These are phyloP conservation scores for Striga asiatica DNA, from an alignment of 257 asterid species.

Conservation along the genomic window DNA sequence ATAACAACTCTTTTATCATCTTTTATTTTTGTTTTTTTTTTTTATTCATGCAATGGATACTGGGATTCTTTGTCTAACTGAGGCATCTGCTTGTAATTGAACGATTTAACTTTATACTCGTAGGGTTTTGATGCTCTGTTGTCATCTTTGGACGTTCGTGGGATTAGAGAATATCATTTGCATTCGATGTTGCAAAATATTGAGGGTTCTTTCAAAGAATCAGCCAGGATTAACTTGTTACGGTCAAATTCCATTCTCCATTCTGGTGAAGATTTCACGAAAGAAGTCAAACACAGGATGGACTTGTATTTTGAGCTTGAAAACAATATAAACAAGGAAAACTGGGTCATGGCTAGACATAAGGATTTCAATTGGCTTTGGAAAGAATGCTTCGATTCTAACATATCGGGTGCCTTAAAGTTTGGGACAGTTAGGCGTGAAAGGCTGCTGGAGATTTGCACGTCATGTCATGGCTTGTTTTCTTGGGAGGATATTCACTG, in stretches of 20 bases:
- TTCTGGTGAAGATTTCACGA: constrained; percentile 15
- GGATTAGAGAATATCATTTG: constrained; percentile 74
- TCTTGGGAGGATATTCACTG: constrained; percentile 44
- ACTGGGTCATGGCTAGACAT: constrained; percentile 28
- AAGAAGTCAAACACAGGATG: constrained; percentile 16
- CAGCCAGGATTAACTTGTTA: constrained; percentile 26
- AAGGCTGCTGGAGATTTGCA: constrained; percentile 48
- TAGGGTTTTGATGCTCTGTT: constrained; percentile 73
- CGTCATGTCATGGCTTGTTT: constrained; percentile 32
- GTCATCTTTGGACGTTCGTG: constrained; percentile 74
- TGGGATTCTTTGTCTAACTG: no score
- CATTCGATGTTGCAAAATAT: constrained; percentile 62
- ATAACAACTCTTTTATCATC: no score
- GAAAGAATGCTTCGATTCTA: constrained; percentile 60
- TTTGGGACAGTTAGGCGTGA: constrained; percentile 33
- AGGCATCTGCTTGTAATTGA: no score
- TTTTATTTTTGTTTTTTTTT: no score
- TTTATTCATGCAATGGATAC: no score
- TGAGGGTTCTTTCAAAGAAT: constrained; percentile 50
- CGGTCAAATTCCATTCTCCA: constrained; percentile 9
- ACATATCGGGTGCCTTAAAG: constrained; percentile 30
- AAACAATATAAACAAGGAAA: constrained; percentile 26
- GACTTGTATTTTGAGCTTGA: constrained; percentile 6
- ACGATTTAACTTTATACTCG: background rate
- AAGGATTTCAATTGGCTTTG: constrained; percentile 60